Percentiles rank a stretch among this genome's conserved stretches.
Evolutionary conservation across 2,329 filamentous ascomycete species (phyloP).

Genomic region (Clarireedia paspali): DNA sequence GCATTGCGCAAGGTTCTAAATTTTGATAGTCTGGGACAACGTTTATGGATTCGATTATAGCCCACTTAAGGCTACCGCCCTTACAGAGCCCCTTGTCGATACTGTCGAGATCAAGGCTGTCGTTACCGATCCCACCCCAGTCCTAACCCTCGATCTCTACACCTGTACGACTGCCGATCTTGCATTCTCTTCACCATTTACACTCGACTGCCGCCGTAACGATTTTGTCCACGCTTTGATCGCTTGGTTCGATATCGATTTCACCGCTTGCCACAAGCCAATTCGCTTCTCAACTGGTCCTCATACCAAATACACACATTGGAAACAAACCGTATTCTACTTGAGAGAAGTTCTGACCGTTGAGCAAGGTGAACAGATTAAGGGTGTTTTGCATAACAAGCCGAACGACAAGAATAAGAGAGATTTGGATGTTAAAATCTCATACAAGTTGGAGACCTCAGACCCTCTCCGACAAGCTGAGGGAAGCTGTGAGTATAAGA

Average conservation of each 20-base stretch:
- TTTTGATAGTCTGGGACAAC: conserved; percentile 86
- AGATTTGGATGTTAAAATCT: conserved; percentile 85
- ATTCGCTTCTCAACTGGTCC: conserved; percentile 95
- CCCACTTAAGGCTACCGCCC: conserved; percentile 85
- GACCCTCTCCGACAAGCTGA: conserved; percentile 62
- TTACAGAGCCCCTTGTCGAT: conserved; percentile 94
- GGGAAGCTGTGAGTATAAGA: conserved; percentile 74
- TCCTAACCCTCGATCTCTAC: conserved; percentile 89
- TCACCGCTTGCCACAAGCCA: conserved; percentile 95
- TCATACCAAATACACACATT: conserved; percentile 98
- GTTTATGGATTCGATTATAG: conserved; percentile 98
- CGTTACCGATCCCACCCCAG: conserved; percentile 79
- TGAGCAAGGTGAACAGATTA: conserved; percentile 74
- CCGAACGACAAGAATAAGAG: conserved; percentile 92
- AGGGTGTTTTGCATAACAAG: conserved; percentile 67
- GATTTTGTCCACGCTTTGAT: conserved; percentile 97
- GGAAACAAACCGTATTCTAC: conserved; percentile 99
- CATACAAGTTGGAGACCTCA: conserved; percentile 71
- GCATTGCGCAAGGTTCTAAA: neutral
- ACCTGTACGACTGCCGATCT: conserved; percentile 79
- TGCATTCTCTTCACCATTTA: conserved; percentile 73
- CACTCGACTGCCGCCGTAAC: conserved; percentile 68
- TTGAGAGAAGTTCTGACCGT: conserved; percentile 88
- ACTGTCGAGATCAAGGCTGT: conserved; percentile 97
- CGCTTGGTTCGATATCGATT: conserved; percentile 99